Conservation (phyloP, 306 rosid species). For the Nissolia schottii region DNA sequence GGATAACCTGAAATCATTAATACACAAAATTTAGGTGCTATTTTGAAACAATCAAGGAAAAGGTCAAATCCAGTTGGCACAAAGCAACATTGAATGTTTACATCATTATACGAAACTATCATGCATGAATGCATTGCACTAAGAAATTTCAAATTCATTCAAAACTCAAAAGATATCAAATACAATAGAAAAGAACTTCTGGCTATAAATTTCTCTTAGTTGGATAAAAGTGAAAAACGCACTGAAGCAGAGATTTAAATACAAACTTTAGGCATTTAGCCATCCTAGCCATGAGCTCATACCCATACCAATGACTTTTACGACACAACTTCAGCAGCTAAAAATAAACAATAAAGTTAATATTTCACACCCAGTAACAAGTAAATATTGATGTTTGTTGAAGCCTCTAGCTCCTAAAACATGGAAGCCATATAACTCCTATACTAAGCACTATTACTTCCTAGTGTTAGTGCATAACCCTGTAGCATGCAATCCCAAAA, state of each 20-base stretch:
- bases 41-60: not conserved
- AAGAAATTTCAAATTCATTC: not conserved
- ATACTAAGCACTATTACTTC: not conserved
- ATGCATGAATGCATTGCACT: not conserved
- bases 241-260: not conserved
- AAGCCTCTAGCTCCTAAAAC: not conserved
- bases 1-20: constrained; percentile 51
- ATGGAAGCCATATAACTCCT: not conserved
- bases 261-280: not conserved
- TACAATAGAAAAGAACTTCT: not conserved
- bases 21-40: not conserved
- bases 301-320: not conserved
- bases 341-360: not conserved
- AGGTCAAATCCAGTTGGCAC: not conserved
- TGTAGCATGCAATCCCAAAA: not conserved
- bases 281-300: not conserved
- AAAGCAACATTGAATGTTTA: not conserved
- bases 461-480: not conserved
- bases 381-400: not conserved
- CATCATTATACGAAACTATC: not conserved
- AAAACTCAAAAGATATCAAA: not conserved
- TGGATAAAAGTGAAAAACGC: not conserved
- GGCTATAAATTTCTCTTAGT: not conserved
- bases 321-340: not conserved
- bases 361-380: not conserved